Conservation (phyloP, 108 stramenopile species). For the Schizochytrium sp. region DNA sequence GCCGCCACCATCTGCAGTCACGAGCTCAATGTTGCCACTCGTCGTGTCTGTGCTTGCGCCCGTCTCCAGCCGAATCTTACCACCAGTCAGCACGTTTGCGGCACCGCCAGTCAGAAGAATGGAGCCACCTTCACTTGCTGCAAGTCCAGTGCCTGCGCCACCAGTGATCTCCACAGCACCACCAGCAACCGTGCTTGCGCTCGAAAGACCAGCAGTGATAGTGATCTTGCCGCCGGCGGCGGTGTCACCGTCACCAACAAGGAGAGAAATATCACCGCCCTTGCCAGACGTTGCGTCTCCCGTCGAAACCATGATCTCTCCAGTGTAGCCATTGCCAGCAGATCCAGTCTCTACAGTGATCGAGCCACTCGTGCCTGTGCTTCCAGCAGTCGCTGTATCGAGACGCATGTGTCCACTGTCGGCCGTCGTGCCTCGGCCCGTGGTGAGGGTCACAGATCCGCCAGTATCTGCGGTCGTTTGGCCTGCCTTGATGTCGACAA, state of each 20-base stretch:
- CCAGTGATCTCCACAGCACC: constrained; percentile 19
- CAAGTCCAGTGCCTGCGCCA: constrained; percentile 7
- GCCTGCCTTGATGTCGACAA: constrained; percentile 16
- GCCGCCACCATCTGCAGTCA: constrained; percentile 31
- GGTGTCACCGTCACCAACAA: constrained; percentile 36
- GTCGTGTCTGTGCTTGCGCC: background rate
- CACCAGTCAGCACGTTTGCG: constrained; percentile 12
- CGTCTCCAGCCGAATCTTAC: background rate
- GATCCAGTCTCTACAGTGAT: constrained; percentile 31
- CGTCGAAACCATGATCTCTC: constrained; percentile 28
- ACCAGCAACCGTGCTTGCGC: constrained; percentile 20
- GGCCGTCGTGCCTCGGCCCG: constrained; percentile 21
- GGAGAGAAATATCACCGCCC: constrained; percentile 34
- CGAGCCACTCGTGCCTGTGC: constrained; percentile 24
- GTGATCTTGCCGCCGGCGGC: constrained; percentile 14
- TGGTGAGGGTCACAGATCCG: constrained; percentile 20
- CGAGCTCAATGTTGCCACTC: constrained; percentile 24
- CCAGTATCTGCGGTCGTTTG: constrained; percentile 21
- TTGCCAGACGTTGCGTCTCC: constrained; percentile 30
- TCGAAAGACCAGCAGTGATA: constrained; percentile 34
- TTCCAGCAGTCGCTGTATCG: constrained; percentile 33
- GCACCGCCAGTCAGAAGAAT: constrained; percentile 17
- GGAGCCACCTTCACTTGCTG: constrained; percentile 11
- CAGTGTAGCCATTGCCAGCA: constrained; percentile 28
- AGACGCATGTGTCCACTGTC: constrained; percentile 26